phyloP scores from a whole-genome alignment of 257 asterid species.

The Solanum gandarillasii region DNA sequence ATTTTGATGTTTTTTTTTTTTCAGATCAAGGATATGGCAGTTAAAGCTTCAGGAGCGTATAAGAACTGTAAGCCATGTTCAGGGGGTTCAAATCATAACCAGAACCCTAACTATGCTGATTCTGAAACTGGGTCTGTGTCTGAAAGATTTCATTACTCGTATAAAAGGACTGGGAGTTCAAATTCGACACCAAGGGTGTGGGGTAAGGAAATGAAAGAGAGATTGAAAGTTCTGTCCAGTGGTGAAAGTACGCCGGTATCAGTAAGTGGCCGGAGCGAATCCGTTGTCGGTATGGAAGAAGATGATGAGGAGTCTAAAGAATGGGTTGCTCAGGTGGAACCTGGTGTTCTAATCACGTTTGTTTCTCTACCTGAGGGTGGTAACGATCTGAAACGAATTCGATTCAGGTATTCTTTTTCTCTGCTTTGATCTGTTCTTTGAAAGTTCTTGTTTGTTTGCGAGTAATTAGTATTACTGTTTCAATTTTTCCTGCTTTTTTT shows the following conservation, averaged over 20 bases:
- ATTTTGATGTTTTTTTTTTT: background rate
- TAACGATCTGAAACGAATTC: constrained; percentile 81
- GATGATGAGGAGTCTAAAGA: constrained; percentile 64
- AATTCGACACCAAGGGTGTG: constrained; percentile 43
- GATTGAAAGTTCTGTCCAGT: constrained; percentile 62
- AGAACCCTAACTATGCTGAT: constrained; percentile 28
- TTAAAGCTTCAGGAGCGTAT: constrained; percentile 93
- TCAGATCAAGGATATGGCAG: constrained; percentile 89
- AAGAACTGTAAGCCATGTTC: constrained; percentile 91
- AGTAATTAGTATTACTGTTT: constrained; percentile 23
- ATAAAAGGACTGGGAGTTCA: constrained; percentile 52
- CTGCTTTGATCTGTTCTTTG: background rate
- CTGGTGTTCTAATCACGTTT: constrained; percentile 87
- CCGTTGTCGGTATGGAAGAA: constrained; percentile 57
- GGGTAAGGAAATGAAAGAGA: constrained; percentile 58
- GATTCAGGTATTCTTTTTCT: constrained; percentile 54
- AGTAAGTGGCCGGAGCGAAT: constrained; percentile 70
- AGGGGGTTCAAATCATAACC: constrained; percentile 33
- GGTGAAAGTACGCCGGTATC: constrained; percentile 91
- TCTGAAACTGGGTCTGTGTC: constrained; percentile 61
- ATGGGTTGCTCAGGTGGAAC: constrained; percentile 99
- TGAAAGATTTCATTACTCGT: constrained; percentile 53
- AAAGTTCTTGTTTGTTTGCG: constrained; percentile 34
- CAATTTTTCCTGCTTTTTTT: constrained; percentile 12
- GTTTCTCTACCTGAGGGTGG: constrained; percentile 81